These are phyloP conservation scores for Suillus cothurnatus DNA, from an alignment of 768 basidiomycete genomes.

Conservation along the genomic window DNA sequence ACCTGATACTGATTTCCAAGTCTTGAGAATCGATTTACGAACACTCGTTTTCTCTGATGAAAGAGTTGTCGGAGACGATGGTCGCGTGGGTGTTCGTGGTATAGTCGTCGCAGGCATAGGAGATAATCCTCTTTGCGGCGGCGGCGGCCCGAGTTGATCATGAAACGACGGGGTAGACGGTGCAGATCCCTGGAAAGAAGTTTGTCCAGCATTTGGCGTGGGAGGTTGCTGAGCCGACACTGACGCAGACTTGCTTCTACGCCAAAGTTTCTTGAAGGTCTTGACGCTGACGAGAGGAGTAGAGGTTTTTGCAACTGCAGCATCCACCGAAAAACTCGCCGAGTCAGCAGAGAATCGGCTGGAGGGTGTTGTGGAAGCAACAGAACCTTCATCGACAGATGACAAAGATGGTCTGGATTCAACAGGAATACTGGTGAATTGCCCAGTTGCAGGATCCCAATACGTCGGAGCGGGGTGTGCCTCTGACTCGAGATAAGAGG, in stretches of 20 bases:
- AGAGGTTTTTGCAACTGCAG: constrained; percentile 31
- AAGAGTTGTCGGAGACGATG: constrained; percentile 27
- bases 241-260: constrained; percentile 59
- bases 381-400: constrained; percentile 25
- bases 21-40: constrained; percentile 75
- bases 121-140: constrained; percentile 23
- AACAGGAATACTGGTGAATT: constrained; percentile 22
- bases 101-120: constrained; percentile 33
- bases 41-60: constrained; percentile 47
- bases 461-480: constrained; percentile 36
- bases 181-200: constrained; percentile 33
- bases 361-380: constrained; percentile 34
- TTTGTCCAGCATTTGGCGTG: constrained; percentile 38
- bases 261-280: constrained; percentile 76
- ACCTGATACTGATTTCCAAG: constrained; percentile 54
- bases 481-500: constrained; percentile 49
- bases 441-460: constrained; percentile 43
- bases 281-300: constrained; percentile 72
- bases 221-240: constrained; percentile 38
- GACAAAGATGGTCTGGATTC: constrained; percentile 28
- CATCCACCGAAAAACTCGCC: constrained; percentile 35
- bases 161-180: constrained; percentile 36
- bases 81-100: constrained; percentile 16
- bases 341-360: constrained; percentile 85
- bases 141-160: constrained; percentile 27